Conservation (phyloP, 2,329 filamentous ascomycete genomes). For the Domatiomyces catenatus region DNA sequence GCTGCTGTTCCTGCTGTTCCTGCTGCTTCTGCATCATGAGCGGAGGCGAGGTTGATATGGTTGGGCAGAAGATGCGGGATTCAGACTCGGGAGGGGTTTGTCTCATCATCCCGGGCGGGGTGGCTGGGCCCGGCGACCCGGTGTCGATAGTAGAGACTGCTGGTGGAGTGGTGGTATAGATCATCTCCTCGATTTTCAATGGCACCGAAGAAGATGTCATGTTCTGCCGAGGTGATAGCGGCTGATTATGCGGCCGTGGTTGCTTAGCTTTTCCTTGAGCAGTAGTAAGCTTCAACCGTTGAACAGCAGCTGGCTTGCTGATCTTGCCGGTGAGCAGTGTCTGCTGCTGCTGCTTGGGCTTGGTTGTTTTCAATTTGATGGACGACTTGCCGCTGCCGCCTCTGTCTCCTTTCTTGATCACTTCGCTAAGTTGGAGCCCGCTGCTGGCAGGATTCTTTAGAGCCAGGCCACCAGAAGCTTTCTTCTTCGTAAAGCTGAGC, state of each 20-base stretch:
- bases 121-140: slow-evolving; percentile 4
- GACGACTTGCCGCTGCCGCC: slow-evolving; percentile 5
- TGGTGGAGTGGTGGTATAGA: slow-evolving; percentile 9
- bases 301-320: slow-evolving; percentile 4
- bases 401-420: slow-evolving; percentile 15
- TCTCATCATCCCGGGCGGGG: slow-evolving; percentile 5
- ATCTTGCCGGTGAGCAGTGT: slow-evolving; percentile 2
- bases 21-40: background rate
- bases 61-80: background rate
- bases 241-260: slow-evolving; percentile 3
- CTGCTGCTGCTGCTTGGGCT: slow-evolving; percentile 6
- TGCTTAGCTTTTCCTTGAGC: slow-evolving; percentile 6
- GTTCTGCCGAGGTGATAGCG: slow-evolving; percentile 11
- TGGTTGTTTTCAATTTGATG: slow-evolving; percentile 9
- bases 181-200: background rate
- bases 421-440: slow-evolving; percentile 11
- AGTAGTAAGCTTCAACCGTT: background rate
- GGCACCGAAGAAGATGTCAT: slow-evolving; percentile 4
- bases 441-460: slow-evolving; percentile 16
- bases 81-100: background rate
- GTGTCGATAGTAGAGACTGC: slow-evolving; percentile 4
- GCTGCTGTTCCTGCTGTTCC: background rate
- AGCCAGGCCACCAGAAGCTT: slow-evolving; percentile 9
- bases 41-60: background rate
- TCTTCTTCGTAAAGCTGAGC: slow-evolving; percentile 11